These are phyloP conservation scores for Rutstroemia sp. DNA, from an alignment of 2,329 filamentous ascomycete species.

Conservation along the genomic window DNA sequence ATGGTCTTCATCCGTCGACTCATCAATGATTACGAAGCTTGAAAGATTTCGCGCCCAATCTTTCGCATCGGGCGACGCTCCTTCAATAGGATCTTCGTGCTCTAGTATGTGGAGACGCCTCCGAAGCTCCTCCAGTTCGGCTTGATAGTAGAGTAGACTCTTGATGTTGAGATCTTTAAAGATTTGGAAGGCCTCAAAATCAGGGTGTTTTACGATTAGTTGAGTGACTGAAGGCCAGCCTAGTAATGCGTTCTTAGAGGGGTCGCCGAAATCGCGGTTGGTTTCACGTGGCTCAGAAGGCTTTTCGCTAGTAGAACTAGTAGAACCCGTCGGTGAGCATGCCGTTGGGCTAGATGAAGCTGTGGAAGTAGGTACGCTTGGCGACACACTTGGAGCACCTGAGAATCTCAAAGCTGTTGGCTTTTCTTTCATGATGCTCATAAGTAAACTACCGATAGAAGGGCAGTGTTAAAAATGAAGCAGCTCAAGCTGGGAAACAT, in stretches of 20 bases:
- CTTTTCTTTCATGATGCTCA: too few species aligned
- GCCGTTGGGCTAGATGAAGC: too few species aligned
- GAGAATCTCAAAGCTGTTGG: too few species aligned
- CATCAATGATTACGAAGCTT: background rate
- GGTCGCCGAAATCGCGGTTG: background rate
- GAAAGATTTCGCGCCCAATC: too few species aligned
- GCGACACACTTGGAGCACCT: too few species aligned
- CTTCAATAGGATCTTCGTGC: slow-evolving; percentile 6
- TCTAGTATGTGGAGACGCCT: slow-evolving; percentile 11
- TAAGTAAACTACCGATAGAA: too few species aligned
- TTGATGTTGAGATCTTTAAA: slow-evolving; percentile 17
- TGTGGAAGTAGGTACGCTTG: too few species aligned
- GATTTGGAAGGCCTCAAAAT: slow-evolving; percentile 12
- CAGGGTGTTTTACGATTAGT: slow-evolving; percentile 7
- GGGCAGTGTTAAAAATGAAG: too few species aligned
- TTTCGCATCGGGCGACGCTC: background rate
- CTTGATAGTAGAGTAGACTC: slow-evolving; percentile 18
- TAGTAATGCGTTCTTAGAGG: background rate
- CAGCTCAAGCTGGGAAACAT: too few species aligned
- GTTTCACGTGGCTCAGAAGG: too few species aligned
- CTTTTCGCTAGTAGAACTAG: too few species aligned
- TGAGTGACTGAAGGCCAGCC: slow-evolving; percentile 11
- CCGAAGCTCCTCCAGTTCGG: slow-evolving; percentile 7
- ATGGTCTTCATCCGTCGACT: background rate
- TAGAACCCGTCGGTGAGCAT: too few species aligned